Evolutionary conservation across 2,329 filamentous ascomycete species (phyloP).

Genomic region (Truncatella angustata): DNA sequence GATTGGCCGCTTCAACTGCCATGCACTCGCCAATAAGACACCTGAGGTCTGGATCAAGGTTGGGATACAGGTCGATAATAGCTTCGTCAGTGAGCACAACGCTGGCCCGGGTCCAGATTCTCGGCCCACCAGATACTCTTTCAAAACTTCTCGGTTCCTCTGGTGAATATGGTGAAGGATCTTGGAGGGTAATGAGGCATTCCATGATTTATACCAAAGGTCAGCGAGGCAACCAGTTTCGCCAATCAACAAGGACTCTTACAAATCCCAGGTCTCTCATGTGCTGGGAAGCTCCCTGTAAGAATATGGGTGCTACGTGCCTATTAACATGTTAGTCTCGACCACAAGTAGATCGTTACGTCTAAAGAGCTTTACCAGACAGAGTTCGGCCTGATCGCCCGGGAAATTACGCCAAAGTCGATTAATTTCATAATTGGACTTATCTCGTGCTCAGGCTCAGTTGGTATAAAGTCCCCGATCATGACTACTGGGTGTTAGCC

Average conservation of each 20-base stretch:
- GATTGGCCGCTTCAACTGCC: neutral
- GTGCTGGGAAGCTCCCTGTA: neutral
- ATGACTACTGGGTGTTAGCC: neutral
- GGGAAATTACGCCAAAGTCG: neutral
- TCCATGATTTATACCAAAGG: neutral
- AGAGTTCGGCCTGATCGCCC: neutral
- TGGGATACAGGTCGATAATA: neutral
- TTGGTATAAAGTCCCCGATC: neutral
- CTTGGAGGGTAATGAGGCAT: neutral
- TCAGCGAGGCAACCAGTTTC: neutral
- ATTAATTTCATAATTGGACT: neutral
- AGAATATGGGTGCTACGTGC: too few species aligned
- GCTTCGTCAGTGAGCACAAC: neutral
- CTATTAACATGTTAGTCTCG: neutral
- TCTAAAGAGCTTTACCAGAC: neutral
- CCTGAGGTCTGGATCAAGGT: neutral
- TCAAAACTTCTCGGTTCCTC: neutral
- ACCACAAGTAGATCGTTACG: neutral
- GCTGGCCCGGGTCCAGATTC: neutral
- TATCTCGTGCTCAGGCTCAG: neutral
- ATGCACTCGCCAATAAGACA: neutral
- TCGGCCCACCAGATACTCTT: neutral
- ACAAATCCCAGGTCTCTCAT: neutral
- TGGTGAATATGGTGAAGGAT: neutral
- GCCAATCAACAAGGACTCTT: neutral